These are phyloP conservation scores for Hibiscus tridactylites DNA, from an alignment of 345 rosid genomes.

Conservation along the genomic window DNA sequence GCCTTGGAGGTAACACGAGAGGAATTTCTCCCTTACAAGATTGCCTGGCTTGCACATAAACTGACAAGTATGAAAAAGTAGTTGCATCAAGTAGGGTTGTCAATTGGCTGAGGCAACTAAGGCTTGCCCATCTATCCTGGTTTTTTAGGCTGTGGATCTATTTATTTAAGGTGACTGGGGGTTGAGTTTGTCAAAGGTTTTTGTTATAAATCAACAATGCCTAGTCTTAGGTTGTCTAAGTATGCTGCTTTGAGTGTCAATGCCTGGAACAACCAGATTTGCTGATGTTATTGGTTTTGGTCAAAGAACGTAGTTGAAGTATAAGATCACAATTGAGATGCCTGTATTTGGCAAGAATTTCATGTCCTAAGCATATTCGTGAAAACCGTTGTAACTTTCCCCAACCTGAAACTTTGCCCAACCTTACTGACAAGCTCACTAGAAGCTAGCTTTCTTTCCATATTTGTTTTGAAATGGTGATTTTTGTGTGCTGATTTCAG, in stretches of 20 bases:
- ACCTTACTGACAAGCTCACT: background rate
- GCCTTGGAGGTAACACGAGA: conserved; percentile 69
- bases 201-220: background rate
- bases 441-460: conserved; percentile 6
- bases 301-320: background rate
- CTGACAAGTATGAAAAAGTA: background rate
- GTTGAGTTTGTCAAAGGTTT: background rate
- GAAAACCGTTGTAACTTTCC: background rate
- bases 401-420: background rate
- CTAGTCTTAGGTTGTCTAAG: background rate
- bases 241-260: background rate
- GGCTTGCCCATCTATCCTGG: too few species aligned
- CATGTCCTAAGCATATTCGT: background rate
- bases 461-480: background rate
- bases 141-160: background rate
- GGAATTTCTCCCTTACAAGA: background rate
- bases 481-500: conserved; percentile 36
- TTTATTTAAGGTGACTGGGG: background rate
- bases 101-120: background rate
- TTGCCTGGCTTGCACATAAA: background rate
- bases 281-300: background rate
- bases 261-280: background rate
- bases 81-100: background rate
- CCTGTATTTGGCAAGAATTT: background rate
- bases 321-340: background rate